Evolutionary conservation across 2,329 filamentous ascomycete species (phyloP).

Genomic region (Escovopsis sp.): DNA sequence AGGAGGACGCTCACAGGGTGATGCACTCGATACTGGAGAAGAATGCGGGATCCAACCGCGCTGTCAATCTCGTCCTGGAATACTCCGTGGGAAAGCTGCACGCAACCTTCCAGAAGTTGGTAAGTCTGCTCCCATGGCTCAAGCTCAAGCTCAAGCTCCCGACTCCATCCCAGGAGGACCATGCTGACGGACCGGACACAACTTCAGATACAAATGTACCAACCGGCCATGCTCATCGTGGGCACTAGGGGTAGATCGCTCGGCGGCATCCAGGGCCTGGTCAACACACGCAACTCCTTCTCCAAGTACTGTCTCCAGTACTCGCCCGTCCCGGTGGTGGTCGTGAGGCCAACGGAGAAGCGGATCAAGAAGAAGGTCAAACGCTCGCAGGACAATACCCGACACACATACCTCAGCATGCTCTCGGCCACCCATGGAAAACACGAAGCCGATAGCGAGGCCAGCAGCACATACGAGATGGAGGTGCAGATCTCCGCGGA

Average conservation of each 20-base stretch:
- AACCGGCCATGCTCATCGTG: constrained; percentile 81
- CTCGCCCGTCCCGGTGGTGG: constrained; percentile 82
- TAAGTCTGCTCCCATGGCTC: constrained; percentile 30
- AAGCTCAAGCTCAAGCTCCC: no score
- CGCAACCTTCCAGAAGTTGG: constrained; percentile 79
- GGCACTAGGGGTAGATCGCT: constrained; percentile 75
- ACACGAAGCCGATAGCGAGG: constrained; percentile 42
- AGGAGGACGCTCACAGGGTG: constrained; percentile 57
- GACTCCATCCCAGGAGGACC: no score
- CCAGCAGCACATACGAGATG: constrained; percentile 36
- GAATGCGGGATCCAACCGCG: constrained; percentile 60
- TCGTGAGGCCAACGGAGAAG: constrained; percentile 76
- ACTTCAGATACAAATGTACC: constrained; percentile 70
- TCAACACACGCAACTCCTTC: constrained; percentile 65
- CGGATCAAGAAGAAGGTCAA: constrained; percentile 83
- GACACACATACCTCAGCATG: constrained; percentile 65
- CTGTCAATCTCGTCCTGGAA: constrained; percentile 73
- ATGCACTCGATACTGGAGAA: constrained; percentile 65
- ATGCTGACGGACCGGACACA: constrained; percentile 6
- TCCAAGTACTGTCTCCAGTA: constrained; percentile 93
- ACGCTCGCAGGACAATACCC: constrained; percentile 57
- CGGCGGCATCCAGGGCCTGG: constrained; percentile 70
- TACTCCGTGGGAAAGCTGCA: constrained; percentile 82
- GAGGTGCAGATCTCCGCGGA: constrained; percentile 40
- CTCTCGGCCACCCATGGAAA: constrained; percentile 45